phyloP scores from a whole-genome alignment of 352 stramenopile genomes.

The Phytophthora rubi region DNA sequence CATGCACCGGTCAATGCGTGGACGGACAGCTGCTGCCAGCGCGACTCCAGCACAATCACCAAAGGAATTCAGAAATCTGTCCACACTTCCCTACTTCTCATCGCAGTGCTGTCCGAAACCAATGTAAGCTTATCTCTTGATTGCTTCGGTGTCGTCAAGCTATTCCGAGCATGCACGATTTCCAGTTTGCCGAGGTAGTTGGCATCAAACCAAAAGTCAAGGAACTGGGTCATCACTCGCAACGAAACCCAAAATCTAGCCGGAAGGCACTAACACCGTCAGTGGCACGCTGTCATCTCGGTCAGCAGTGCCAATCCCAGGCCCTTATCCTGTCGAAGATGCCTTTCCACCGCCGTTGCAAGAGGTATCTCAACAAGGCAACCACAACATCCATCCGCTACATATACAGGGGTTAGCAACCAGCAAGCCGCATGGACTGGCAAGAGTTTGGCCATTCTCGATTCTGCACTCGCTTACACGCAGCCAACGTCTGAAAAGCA shows the following conservation, averaged over 20 bases:
- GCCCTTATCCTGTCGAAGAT: not conserved
- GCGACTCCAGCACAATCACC: slow-evolving; percentile 1
- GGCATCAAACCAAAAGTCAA: not conserved
- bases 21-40: not conserved
- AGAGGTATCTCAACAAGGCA: slow-evolving; percentile 4
- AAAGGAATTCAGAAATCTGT: not conserved
- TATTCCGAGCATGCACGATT: not conserved
- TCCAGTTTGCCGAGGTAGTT: not conserved
- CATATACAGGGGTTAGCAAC: not conserved
- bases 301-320: slow-evolving; percentile 1
- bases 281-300: not conserved
- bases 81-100: not conserved
- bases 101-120: not conserved
- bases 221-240: not conserved
- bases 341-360: slow-evolving; percentile 7
- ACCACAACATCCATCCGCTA: slow-evolving; percentile 3
- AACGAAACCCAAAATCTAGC: not conserved
- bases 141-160: not conserved
- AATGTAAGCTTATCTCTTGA: not conserved
- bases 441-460: not conserved
- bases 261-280: not conserved
- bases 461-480: not conserved
- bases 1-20: not conserved
- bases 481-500: not conserved
- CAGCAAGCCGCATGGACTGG: not conserved